Evolutionary conservation across 2,329 filamentous ascomycete species (phyloP).

Genomic region (Alternaria conjuncta): DNA sequence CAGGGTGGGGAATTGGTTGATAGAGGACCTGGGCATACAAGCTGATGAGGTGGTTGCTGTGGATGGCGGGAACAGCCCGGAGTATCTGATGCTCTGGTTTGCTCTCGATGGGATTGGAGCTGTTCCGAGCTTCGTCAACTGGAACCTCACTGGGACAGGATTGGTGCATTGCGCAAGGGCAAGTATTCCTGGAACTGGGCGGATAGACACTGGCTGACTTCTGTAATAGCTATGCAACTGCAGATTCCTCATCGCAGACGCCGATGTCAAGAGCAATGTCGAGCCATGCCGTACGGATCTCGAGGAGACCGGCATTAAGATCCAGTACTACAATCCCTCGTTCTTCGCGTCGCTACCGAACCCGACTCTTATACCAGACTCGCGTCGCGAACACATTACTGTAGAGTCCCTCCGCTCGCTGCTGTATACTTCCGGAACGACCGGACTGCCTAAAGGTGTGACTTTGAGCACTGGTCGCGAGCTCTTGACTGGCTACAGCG

Average conservation of each 20-base stretch:
- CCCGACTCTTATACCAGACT: constrained; percentile 29
- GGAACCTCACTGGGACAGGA: constrained; percentile 44
- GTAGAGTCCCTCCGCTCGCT: constrained; percentile 38
- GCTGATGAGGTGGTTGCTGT: constrained; percentile 45
- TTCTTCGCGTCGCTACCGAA: constrained; percentile 33
- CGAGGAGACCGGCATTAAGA: constrained; percentile 27
- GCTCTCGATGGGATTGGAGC: constrained; percentile 46
- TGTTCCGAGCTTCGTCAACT: constrained; percentile 43
- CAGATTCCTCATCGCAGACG: constrained; percentile 54
- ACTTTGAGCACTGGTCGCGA: constrained; percentile 36
- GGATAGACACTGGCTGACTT: constrained; percentile 51
- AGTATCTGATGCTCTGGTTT: constrained; percentile 49
- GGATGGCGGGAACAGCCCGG: constrained; percentile 44
- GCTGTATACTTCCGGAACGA: constrained; percentile 48
- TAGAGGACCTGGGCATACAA: constrained; percentile 43
- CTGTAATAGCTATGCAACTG: constrained; percentile 55
- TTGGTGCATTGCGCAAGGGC: constrained; percentile 47
- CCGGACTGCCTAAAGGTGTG: constrained; percentile 45
- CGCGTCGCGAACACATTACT: constrained; percentile 27
- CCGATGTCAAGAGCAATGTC: constrained; percentile 58
- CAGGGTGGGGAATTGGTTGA: constrained; percentile 44
- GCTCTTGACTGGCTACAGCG: constrained; percentile 29
- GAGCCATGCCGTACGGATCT: constrained; percentile 35
- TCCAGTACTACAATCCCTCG: constrained; percentile 39
- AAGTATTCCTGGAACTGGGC: constrained; percentile 39